Conservation (phyloP, 1,139 yeast species). For the Yarrowia galli region DNA sequence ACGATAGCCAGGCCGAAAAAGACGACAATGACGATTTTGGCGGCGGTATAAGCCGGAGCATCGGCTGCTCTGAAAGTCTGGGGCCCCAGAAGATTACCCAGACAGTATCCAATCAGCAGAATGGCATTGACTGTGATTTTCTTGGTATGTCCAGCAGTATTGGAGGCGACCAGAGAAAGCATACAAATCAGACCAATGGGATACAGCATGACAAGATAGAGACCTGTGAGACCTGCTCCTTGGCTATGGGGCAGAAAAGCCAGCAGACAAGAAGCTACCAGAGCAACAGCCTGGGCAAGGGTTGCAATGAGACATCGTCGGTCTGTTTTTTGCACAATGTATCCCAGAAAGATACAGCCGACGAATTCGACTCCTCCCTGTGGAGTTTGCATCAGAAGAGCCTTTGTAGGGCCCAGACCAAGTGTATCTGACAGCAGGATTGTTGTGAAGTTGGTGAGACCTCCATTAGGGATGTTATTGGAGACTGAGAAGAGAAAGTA, state of each 20-base stretch:
- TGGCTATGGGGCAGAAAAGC: slow-evolving; percentile 54
- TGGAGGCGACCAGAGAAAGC: slow-evolving; percentile 59
- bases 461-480: slow-evolving; percentile 62
- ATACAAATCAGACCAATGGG: slow-evolving; percentile 58
- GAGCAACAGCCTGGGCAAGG: slow-evolving; percentile 50
- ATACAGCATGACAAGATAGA: slow-evolving; percentile 52
- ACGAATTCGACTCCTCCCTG: slow-evolving; percentile 51
- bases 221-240: slow-evolving; percentile 53
- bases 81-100: slow-evolving; percentile 66
- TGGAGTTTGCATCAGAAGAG: slow-evolving; percentile 55
- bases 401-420: slow-evolving; percentile 53
- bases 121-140: slow-evolving; percentile 56
- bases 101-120: slow-evolving; percentile 63
- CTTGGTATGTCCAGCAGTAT: slow-evolving; percentile 69
- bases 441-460: slow-evolving; percentile 57
- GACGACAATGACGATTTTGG: slow-evolving; percentile 56
- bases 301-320: slow-evolving; percentile 55
- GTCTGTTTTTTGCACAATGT: slow-evolving; percentile 45
- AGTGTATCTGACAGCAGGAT: slow-evolving; percentile 53
- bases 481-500: slow-evolving; percentile 55
- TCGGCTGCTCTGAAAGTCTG: slow-evolving; percentile 60
- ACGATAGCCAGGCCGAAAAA: slow-evolving; percentile 46
- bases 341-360: slow-evolving; percentile 47
- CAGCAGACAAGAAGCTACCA: slow-evolving; percentile 55
- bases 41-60: slow-evolving; percentile 61